Percentiles rank a stretch among this genome's conserved stretches.
Evolutionary conservation across 2,329 filamentous ascomycete genomes (phyloP).

Genomic region (Verticillium zaregamsianum): DNA sequence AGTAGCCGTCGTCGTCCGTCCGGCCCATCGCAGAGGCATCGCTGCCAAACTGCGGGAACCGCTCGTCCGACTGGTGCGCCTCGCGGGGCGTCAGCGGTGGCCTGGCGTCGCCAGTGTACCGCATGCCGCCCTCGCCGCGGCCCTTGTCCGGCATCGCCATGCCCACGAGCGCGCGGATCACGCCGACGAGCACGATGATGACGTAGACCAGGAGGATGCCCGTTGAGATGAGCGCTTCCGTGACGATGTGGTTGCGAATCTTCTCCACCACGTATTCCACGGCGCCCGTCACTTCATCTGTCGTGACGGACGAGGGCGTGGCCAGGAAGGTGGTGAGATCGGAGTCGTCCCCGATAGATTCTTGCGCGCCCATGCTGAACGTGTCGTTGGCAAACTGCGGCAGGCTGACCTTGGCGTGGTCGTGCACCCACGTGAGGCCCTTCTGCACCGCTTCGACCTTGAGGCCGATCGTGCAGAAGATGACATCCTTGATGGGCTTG

Average conservation of each 20-base stretch:
- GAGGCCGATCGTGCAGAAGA: conserved; percentile 82
- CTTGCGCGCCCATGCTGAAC: conserved; percentile 74
- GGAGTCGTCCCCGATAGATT: conserved; percentile 53
- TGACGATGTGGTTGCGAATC: conserved; percentile 63
- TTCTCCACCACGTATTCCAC: conserved; percentile 65
- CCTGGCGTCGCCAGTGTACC: conserved; percentile 26
- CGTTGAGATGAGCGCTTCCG: conserved; percentile 76
- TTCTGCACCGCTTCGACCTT: conserved; percentile 83
- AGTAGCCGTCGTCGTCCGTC: conserved; percentile 10
- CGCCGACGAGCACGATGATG: conserved; percentile 69
- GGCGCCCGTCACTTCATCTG: conserved; percentile 77
- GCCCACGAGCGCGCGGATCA: conserved; percentile 60
- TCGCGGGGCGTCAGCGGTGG: conserved; percentile 18
- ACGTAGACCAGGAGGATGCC: conserved; percentile 74
- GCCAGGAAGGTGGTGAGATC: conserved; percentile 69
- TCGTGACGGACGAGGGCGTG: conserved; percentile 67
- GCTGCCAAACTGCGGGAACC: conserved; percentile 11
- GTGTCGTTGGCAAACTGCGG: conserved; percentile 74
- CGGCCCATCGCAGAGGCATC: conserved; percentile 6
- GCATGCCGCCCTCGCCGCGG: conserved; percentile 49
- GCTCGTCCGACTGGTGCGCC: conserved; percentile 6
- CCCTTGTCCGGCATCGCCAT: conserved; percentile 52
- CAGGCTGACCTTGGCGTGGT: conserved; percentile 79
- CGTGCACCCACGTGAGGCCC: conserved; percentile 88
- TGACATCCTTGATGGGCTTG: conserved; percentile 71